Percentiles rank a stretch among this genome's conserved stretches.
These are phyloP conservation scores for Tephrocybe rancida DNA, from an alignment of 768 basidiomycete species.

Conservation along the genomic window DNA sequence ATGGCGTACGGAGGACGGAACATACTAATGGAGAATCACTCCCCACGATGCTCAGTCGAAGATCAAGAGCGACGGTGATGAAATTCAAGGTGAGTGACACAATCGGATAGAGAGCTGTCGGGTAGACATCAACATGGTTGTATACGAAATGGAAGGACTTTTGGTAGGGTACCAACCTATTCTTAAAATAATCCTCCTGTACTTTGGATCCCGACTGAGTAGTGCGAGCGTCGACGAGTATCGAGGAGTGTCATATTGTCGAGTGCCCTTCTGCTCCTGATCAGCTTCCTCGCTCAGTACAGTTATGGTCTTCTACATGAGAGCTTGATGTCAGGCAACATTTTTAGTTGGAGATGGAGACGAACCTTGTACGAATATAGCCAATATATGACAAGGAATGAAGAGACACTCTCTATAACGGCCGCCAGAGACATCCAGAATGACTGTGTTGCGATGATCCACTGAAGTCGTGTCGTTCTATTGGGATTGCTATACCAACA, in stretches of 20 bases:
- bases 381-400: slow-evolving; percentile 20
- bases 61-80: slow-evolving; percentile 21
- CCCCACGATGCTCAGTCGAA: slow-evolving; percentile 17
- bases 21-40: slow-evolving; percentile 16
- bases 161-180: slow-evolving; percentile 13
- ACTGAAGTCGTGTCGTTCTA: slow-evolving; percentile 14
- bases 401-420: slow-evolving; percentile 19
- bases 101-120: slow-evolving; percentile 24
- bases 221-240: not conserved
- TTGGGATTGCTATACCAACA: slow-evolving; percentile 26
- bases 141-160: not conserved
- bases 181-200: slow-evolving; percentile 12
- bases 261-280: not conserved
- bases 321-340: not conserved
- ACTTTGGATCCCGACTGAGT: slow-evolving; percentile 7
- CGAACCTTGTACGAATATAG: slow-evolving; percentile 20
- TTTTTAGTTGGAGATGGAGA: not conserved
- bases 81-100: slow-evolving; percentile 22
- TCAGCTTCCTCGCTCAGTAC: not conserved
- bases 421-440: slow-evolving; percentile 25
- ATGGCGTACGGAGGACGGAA: not conserved
- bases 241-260: not conserved
- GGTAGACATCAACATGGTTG: too few species aligned
- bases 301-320: not conserved
- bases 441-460: slow-evolving; percentile 27